phyloP scores from a whole-genome alignment of 176 grass and related monocot genomes.

The Oryza rufipogon region DNA sequence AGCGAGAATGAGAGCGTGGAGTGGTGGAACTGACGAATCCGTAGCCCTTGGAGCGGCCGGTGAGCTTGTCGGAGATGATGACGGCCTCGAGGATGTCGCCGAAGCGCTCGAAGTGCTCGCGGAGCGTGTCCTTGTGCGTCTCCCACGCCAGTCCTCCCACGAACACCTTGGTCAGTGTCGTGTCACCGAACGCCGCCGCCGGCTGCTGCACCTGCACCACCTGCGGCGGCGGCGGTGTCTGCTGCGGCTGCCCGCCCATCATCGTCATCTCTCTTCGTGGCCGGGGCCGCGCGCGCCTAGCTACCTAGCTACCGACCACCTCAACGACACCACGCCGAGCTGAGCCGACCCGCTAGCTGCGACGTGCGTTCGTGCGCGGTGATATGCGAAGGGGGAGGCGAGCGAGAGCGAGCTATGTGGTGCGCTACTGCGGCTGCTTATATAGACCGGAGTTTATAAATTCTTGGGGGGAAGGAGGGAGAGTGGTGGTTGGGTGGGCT shows the following conservation, averaged over 20 bases:
- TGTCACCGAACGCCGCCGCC: conserved; percentile 72
- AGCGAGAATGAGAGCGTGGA: background rate
- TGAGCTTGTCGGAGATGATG: conserved; percentile 99
- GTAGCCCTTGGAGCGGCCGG: conserved; percentile 98
- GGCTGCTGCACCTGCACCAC: background rate
- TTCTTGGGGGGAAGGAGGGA: background rate
- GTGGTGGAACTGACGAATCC: conserved; percentile 62
- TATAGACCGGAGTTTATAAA: conserved; percentile 42
- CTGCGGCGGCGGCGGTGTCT: background rate
- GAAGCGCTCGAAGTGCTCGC: conserved; percentile 85
- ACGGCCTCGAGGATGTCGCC: conserved; percentile 98
- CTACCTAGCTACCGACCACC: no score
- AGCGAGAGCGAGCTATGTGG: background rate
- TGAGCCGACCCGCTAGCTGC: background rate
- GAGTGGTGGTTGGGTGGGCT: conserved; percentile 23
- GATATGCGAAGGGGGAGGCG: background rate
- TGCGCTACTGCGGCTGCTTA: conserved; percentile 19
- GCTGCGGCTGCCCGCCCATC: conserved; percentile 24
- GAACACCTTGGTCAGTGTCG: conserved; percentile 97
- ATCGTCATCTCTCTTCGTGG: conserved; percentile 24
- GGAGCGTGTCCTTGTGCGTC: conserved; percentile 94
- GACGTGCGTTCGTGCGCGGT: conserved; percentile 5
- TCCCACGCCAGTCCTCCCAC: conserved; percentile 97
- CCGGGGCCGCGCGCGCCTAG: no score
- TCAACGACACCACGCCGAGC: no score